Evolutionary conservation across 192 early-diverging fungal genomes (phyloP).

Genomic region (Dimargaris verticillata): DNA sequence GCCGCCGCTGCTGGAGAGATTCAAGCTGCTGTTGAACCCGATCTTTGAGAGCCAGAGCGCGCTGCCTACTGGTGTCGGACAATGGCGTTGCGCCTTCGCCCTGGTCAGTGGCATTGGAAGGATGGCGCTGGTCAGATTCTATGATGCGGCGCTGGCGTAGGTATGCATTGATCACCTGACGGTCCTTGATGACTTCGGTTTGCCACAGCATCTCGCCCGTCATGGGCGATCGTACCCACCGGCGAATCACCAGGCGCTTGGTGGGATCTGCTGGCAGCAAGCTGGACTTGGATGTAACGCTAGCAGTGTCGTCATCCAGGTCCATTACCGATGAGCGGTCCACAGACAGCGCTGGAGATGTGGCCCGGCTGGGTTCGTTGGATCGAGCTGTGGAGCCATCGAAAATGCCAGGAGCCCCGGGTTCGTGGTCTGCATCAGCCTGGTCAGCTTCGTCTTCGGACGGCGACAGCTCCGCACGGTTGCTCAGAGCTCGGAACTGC

Average conservation of each 20-base stretch:
- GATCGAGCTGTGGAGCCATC: no score
- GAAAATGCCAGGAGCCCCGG: no score
- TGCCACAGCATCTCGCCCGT: constrained; percentile 57
- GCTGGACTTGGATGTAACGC: background rate
- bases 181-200: constrained; percentile 66
- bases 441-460: constrained; percentile 43
- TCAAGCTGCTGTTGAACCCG: constrained; percentile 45
- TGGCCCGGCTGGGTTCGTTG: constrained; percentile 2
- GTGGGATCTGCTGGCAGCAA: constrained; percentile 4
- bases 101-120: background rate
- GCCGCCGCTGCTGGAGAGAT: constrained; percentile 44
- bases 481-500: constrained; percentile 53
- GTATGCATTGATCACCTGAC: constrained; percentile 78
- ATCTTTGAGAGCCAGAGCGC: constrained; percentile 9
- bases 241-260: constrained; percentile 23
- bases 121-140: constrained; percentile 33
- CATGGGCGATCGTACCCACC: constrained; percentile 24
- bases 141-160: constrained; percentile 67
- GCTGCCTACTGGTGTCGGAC: background rate
- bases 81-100: no score
- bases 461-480: constrained; percentile 27
- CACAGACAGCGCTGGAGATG: constrained; percentile 4
- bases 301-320: constrained; percentile 5
- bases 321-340: constrained; percentile 10
- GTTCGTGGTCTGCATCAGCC: constrained; percentile 16